Base-by-base conservation (phyloP, 23 red algal genomes). In the Gracilaria gracilis region DNA sequence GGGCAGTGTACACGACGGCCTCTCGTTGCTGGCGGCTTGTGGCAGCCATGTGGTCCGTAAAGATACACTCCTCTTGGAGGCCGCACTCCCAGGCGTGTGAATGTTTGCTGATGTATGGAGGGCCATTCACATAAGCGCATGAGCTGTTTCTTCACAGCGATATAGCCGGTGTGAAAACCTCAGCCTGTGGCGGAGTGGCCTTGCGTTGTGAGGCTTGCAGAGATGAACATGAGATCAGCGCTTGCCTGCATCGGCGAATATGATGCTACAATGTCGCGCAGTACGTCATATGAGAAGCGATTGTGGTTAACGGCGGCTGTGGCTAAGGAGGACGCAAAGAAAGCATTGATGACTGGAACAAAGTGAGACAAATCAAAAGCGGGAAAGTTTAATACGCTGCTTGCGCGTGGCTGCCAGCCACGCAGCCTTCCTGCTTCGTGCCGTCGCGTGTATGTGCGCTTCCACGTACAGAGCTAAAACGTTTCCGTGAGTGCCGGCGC, bases 1-100 rank as follows among this genome's bases (percentile, higher is more conserved):
- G n/a, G n/a, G n/a, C n/a, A n/a, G n/a, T n/a, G n/a, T n/a, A n/a
- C n/a, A n/a, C n/a, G n/a, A n/a, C n/a, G n/a, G n/a, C n/a, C n/a
- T n/a, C n/a, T n/a, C n/a, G n/a, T n/a, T n/a, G n/a, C n/a, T n/a
- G n/a, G 46, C 50, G 90, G 93, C 34, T 97, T 97, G 4, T 90
- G 89, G 13, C 76, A 80, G 8, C 95, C 95, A 20, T 81, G 75
- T 36, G 95, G 95, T 39, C 95, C 95, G 64, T 92, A 58, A 35
- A 97, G 65, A 39, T 93, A 62, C 2, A 93, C 54, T 24, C 93
- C 93, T 53, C 83, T 46, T 38, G 93, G 83, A 25, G 79, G 47
- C 34, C 14, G n/a, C 34, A 95, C 79, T 4, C 83, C 85, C 13
- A 95, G 75, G 13, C 86, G 53, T 21, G 69, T 50, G 70, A 95